These are phyloP conservation scores for Cairneyella variabilis DNA, from an alignment of 495 filamentous ascomycete species.

Conservation along the genomic window DNA sequence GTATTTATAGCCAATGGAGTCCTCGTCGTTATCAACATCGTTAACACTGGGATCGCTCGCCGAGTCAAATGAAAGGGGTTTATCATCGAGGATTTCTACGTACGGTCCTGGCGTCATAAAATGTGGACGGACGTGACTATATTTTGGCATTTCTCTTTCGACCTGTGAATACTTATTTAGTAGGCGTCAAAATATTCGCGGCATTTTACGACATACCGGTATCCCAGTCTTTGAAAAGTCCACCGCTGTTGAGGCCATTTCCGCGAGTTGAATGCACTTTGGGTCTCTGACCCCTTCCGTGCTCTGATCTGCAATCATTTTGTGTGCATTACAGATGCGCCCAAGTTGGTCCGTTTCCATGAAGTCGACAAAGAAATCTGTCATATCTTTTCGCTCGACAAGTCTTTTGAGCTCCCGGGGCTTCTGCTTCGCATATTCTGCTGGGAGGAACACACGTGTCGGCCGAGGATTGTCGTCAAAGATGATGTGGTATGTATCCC, in stretches of 20 bases:
- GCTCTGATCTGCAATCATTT: conserved; percentile 61
- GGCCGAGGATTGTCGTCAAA: conserved; percentile 52
- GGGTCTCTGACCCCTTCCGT: conserved; percentile 47
- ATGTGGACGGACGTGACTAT: conserved; percentile 44
- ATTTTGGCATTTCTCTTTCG: conserved; percentile 38
- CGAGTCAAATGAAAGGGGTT: conserved; percentile 23
- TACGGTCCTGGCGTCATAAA: conserved; percentile 64
- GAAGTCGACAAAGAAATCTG: conserved; percentile 72
- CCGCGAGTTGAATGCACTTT: conserved; percentile 55
- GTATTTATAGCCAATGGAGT: conserved; percentile 42
- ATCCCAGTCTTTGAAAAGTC: conserved; percentile 79
- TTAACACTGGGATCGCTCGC: conserved; percentile 31
- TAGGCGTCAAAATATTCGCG: neutral
- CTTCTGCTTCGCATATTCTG: conserved; percentile 57
- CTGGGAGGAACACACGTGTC: conserved; percentile 42
- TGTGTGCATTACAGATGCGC: conserved; percentile 61
- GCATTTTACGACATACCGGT: conserved; percentile 39
- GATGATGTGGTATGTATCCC: conserved; percentile 72
- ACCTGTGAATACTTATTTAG: conserved; percentile 24
- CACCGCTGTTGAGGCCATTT: conserved; percentile 68
- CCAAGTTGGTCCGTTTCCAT: conserved; percentile 74
- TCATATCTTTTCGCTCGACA: conserved; percentile 59
- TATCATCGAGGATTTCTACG: conserved; percentile 39
- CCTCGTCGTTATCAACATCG: conserved; percentile 35
- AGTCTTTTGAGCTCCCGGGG: conserved; percentile 50